phyloP scores from a whole-genome alignment of 2,329 filamentous ascomycete species.

The Achaetomium macrosporum region DNA sequence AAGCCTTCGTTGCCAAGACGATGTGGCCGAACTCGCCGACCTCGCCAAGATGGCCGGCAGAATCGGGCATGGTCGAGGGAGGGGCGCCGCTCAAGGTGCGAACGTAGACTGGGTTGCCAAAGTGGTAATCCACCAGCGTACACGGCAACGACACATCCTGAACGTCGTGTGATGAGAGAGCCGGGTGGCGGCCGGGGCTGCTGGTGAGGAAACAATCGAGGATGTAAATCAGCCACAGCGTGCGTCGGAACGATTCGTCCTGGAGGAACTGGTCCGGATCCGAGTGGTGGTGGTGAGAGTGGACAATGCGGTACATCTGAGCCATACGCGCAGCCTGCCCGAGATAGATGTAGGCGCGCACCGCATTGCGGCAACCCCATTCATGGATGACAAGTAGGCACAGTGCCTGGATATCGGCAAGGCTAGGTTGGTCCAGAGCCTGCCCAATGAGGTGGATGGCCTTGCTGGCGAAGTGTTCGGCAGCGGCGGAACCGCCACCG shows the following conservation, averaged over 20 bases:
- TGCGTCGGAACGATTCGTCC: slow-evolving; percentile 56
- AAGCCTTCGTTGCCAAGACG: slow-evolving; percentile 54
- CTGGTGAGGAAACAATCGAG: slow-evolving; percentile 58
- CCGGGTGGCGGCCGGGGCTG: slow-evolving; percentile 54
- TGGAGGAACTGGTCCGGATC: slow-evolving; percentile 56
- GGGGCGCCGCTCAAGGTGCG: slow-evolving; percentile 45
- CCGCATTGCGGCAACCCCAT: slow-evolving; percentile 56
- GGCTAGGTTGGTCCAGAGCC: slow-evolving; percentile 52
- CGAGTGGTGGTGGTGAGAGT: slow-evolving; percentile 44
- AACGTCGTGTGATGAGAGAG: slow-evolving; percentile 49
- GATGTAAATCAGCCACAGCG: slow-evolving; percentile 58
- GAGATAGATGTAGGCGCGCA: slow-evolving; percentile 58
- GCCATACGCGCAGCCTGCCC: slow-evolving; percentile 59
- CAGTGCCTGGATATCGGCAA: slow-evolving; percentile 56
- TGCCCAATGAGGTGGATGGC: slow-evolving; percentile 52
- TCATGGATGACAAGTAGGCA: slow-evolving; percentile 58
- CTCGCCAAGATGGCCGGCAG: slow-evolving; percentile 38
- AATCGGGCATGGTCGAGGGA: slow-evolving; percentile 35
- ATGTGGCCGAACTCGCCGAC: slow-evolving; percentile 59
- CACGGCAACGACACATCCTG: slow-evolving; percentile 53
- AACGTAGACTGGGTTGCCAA: slow-evolving; percentile 54
- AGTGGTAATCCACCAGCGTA: slow-evolving; percentile 57
- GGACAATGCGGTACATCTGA: slow-evolving; percentile 58
- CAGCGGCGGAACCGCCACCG: slow-evolving; percentile 44
- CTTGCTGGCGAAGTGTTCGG: slow-evolving; percentile 55